Base-by-base conservation (phyloP, 805 yeast genomes). In the Wickerhamiella spandovensis region DNA sequence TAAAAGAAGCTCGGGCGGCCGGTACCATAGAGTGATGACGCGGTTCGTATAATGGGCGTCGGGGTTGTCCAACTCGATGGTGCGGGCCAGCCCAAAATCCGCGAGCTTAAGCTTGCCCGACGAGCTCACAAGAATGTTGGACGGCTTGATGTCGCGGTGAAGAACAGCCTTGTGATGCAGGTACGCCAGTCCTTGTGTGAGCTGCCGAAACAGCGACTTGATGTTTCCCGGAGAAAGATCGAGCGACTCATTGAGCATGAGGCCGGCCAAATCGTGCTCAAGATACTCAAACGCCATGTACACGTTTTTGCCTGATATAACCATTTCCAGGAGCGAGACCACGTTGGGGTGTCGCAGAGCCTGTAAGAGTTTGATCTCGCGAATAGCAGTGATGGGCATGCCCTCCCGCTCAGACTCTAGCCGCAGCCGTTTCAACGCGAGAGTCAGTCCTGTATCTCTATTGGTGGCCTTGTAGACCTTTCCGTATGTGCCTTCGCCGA, bases 401-500 rank as follows among this genome's bases (percentile, higher is more conserved):
- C 97, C 97, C 62, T 92, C 98, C 46, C 87, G 73, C 63, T 90
- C 97, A 7, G 79, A 68, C 61, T 92, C 97, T 59, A 92, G 72
- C 53, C 97, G 68, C 44, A 92, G 71, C 56, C 82, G 75, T 63
- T 92, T 92, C 61, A 92, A 70, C 1, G 98, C 98, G n/a, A 88
- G 92, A 56, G 75, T 68, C 51, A 76, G 79, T 1, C 77, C 73
- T 0, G 95, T 85, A 5, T 77, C 69, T 15, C 68, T 67, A 63
- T 92, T 88, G 46, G 71, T 72, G 0, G 96, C 95, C 62, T 88
- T 87, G 69, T 84, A 88, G 20, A 92, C 99, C 63, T 86, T 88
- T 18, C 98, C 98, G 64, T 92, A 92, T 0, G 97, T 92, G 9
- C 98, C 98, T 67, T 92, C 97, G n/a, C 98, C 98, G 5, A 92